A percentile compares a stretch with the other conserved stretches of the same genome.
These are phyloP conservation scores for Heterobasidion parviporum DNA, from an alignment of 1,284 basidiomycete genomes.

Conservation along the genomic window DNA sequence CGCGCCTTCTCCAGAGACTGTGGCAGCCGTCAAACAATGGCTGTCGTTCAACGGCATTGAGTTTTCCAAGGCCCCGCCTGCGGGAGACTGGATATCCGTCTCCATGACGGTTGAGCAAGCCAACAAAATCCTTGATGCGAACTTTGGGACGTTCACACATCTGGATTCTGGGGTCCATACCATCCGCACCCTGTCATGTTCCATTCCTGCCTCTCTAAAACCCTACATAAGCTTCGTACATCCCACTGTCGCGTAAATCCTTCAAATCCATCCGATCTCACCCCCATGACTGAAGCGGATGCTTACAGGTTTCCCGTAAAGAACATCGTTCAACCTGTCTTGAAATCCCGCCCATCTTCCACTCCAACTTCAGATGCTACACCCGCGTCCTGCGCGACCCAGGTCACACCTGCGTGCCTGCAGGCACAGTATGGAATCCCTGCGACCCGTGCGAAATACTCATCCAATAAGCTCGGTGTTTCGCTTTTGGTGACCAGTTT, in stretches of 20 bases:
- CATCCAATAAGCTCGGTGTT: conserved; percentile 20
- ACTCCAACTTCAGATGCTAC: conserved; percentile 3
- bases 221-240: not conserved
- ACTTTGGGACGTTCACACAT: not conserved
- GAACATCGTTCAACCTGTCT: conserved; percentile 7
- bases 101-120: no score
- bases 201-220: conserved; percentile 12
- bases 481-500: conserved; percentile 23
- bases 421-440: conserved; percentile 24
- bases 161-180: not conserved
- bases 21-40: conserved; percentile 22
- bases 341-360: not conserved
- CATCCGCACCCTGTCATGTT: not conserved
- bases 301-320: conserved; percentile 2
- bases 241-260: not conserved
- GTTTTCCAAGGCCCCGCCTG: conserved; percentile 14
- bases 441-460: conserved; percentile 19
- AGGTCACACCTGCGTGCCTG: conserved; percentile 20
- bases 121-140: no score
- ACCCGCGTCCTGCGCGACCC: conserved; percentile 12
- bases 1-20: conserved; percentile 21
- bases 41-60: conserved; percentile 19
- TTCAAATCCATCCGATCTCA: not conserved
- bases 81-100: conserved; percentile 14
- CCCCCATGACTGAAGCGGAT: not conserved